Base-by-base conservation (phyloP, 495 filamentous ascomycete species). In the Cryomyces antarcticus region DNA sequence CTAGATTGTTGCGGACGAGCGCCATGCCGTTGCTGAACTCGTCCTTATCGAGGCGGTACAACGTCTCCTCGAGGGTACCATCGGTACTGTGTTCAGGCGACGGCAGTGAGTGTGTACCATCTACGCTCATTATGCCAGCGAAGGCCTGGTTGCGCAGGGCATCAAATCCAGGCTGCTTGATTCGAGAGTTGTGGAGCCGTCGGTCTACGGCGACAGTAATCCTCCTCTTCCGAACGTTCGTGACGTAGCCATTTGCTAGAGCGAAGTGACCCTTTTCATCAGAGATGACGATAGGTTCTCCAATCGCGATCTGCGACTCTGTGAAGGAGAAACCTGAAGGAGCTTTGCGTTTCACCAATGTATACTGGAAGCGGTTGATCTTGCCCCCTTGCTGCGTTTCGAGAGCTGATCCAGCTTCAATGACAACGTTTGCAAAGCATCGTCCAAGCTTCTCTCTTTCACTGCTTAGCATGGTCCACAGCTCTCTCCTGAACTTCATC, bases 21-120 rank as follows among this genome's bases (percentile, higher is more conserved):
- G 89, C 85, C 85, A 97, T 92, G 44, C 89, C 89, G 47, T 88
- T 96, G 61, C 82, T 93, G 60, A 95, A 95, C 55, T 96, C 89
- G 51, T 96, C 89, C 58, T 95, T 95, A 60, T 97, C 89, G 2
- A 97, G 63, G 30, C 89, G 78, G 52, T 87, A 96, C 13, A 78
- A 60, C 11, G 81, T 56, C 28, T 74, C 72, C 41, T 77, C 68
- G 42, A 60, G 60, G 37, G 61, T 57, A 34, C 56, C 49, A 43
- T 65, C 62, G 42, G 72, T 65, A 30, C 65, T 60, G 40, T 72
- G 58, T 31, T 59, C 56, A 4, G 65, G 57, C 1, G 12, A 65
- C 41, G 43, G 68, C 2, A 24, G 17, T 24, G 17, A 24, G 17
- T 24, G 17, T 24, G 17, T 2, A 39, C 72, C 63, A 38, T 69